phyloP scores from a whole-genome alignment of 768 basidiomycete species.

The Dentipellis fragilis region DNA sequence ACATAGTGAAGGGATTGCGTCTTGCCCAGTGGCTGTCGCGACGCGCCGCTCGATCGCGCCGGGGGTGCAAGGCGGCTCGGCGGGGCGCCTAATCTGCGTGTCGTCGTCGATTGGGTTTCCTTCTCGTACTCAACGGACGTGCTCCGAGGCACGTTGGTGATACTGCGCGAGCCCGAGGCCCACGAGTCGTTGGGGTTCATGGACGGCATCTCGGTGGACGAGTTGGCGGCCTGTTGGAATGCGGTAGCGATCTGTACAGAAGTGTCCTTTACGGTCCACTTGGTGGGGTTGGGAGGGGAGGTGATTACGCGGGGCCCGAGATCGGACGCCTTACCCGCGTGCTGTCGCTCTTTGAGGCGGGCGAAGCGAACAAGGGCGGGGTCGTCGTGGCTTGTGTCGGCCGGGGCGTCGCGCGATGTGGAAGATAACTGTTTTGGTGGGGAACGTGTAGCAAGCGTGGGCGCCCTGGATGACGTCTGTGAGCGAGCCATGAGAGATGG shows the following conservation, averaged over 20 bases:
- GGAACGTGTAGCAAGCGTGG: constrained; percentile 45
- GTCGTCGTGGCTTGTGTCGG: constrained; percentile 23
- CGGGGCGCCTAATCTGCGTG: constrained; percentile 49
- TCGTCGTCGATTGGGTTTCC: constrained; percentile 41
- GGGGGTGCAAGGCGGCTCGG: constrained; percentile 31
- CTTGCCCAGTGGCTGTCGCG: constrained; percentile 44
- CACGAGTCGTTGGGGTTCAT: constrained; percentile 53
- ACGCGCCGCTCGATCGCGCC: constrained; percentile 15
- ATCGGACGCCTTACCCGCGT: constrained; percentile 15
- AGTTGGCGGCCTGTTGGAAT: constrained; percentile 58
- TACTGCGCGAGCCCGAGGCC: constrained; percentile 45
- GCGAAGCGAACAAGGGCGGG: constrained; percentile 37
- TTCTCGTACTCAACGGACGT: constrained; percentile 77
- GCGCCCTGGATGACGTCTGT: constrained; percentile 34
- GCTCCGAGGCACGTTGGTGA: constrained; percentile 48
- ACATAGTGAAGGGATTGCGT: constrained; percentile 42
- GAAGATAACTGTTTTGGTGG: constrained; percentile 42
- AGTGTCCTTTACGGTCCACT: constrained; percentile 72
- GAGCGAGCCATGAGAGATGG: constrained; percentile 14
- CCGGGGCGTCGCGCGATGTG: constrained; percentile 20
- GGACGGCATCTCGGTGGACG: constrained; percentile 17
- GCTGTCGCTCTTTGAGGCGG: constrained; percentile 35
- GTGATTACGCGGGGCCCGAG: constrained; percentile 20
- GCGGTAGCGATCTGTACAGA: constrained; percentile 82
- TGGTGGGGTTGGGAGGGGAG: constrained; percentile 48